phyloP scores from a whole-genome alignment of 805 yeast species.

The Clavispora fructus region DNA sequence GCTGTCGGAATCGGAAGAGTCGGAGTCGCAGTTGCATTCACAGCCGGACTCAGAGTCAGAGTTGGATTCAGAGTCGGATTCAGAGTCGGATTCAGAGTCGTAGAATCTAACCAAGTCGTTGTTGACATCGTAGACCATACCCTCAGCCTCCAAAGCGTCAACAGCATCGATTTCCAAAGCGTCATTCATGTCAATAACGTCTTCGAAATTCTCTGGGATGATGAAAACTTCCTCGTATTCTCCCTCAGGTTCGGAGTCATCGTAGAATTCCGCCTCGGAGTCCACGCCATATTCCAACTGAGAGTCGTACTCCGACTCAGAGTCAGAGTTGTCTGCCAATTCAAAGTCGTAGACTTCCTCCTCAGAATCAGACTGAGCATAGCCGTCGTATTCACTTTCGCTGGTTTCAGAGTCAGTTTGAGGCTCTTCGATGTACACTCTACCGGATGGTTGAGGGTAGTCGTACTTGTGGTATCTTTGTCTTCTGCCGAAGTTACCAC shows the following conservation, averaged over 20 bases:
- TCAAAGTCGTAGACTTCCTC: slow-evolving; percentile 28
- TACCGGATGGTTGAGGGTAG: slow-evolving; percentile 30
- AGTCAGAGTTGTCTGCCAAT: slow-evolving; percentile 15
- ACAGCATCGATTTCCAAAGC: slow-evolving; percentile 32
- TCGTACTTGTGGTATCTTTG: slow-evolving; percentile 28
- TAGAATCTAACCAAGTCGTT: slow-evolving; percentile 21
- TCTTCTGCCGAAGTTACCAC: not conserved
- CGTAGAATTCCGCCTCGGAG: slow-evolving; percentile 13
- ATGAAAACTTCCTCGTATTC: slow-evolving; percentile 11
- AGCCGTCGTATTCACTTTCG: slow-evolving; percentile 18
- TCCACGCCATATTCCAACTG: slow-evolving; percentile 9
- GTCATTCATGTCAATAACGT: slow-evolving; percentile 34
- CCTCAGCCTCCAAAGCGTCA: slow-evolving; percentile 26
- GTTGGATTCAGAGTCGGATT: slow-evolving; percentile 9
- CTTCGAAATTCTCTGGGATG: slow-evolving; percentile 25
- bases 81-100: slow-evolving; percentile 14
- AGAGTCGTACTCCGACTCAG: slow-evolving; percentile 14
- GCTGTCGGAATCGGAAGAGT: slow-evolving; percentile 7
- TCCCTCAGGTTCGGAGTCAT: slow-evolving; percentile 19
- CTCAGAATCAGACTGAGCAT: slow-evolving; percentile 14
- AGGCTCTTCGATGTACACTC: slow-evolving; percentile 42
- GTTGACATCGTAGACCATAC: slow-evolving; percentile 17
- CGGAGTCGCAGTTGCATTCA: slow-evolving; percentile 17
- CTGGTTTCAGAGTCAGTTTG: slow-evolving; percentile 29
- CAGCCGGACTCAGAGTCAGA: slow-evolving; percentile 20